Evolutionary conservation across 306 rosid genomes (phyloP), one percentile per base, ranked within the genome.

Genomic region (Fragaria vesca): DNA sequence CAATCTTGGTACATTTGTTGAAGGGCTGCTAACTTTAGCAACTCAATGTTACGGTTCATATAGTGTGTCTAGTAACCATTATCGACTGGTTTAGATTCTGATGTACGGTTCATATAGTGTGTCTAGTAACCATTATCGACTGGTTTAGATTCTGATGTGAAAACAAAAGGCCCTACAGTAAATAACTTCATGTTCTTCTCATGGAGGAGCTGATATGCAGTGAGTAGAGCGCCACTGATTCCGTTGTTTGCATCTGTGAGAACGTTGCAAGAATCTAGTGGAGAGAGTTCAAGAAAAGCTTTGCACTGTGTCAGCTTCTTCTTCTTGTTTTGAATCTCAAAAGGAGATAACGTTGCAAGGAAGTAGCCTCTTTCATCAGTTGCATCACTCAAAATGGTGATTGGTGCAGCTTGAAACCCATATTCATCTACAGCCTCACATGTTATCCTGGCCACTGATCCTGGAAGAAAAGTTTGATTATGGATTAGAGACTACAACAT

Each of bases 401-500:
- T 77, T 16, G 87, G 82, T 51, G 71, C 62, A 46, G 82, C 51
- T 76, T 85, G 86, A 5, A 75, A 63, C 20, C 90, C 93, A 55
- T 80, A 55, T 11, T 76, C 78, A 66, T 88, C 91, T 7, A 76
- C 83, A 42, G 83, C 78, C 28, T 62, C 42, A 16, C 91, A 82
- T n/a, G 85, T 82, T 54, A 88, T 73, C 82, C 90, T 87, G 30
- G 85, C 82, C 80, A 85, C 84, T 4, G 88, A 84, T 30, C 91
- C 93, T 85, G 38, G 20, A 51, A 12, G 5, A 26, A 36, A 38
- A 36, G 30, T 36, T 4, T 10, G 65, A 62, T 69, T 13, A 43
- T 58, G 0, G 15, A 74, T 24, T 6, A 21, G 50, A 6, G 36
- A 68, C 9, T 15, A 58, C 17, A 30, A 11, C 16, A 32, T 12